phyloP scores from a whole-genome alignment of 108 stramenopile species.

The Bacterosira constricta region DNA sequence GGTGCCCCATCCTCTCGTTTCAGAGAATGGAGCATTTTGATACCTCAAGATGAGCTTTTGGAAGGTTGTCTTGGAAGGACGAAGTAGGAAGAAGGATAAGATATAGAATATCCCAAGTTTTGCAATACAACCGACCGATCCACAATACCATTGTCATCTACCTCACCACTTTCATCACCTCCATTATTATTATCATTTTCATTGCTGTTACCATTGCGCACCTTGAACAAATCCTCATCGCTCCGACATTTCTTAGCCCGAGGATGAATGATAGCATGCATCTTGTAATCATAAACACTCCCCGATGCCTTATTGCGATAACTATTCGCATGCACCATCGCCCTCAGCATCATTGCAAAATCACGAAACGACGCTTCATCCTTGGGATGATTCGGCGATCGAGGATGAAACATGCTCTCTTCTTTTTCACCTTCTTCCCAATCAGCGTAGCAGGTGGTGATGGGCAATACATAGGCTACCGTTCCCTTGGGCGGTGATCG shows the following conservation, averaged over 20 bases:
- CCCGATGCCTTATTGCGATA: conserved; percentile 36
- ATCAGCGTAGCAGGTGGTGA: conserved; percentile 31
- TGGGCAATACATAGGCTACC: conserved; percentile 36
- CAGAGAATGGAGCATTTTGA: conserved; percentile 22
- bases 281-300: conserved; percentile 71
- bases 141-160: background rate
- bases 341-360: conserved; percentile 58
- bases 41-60: background rate
- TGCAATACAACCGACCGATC: conserved; percentile 34
- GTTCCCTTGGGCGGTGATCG: conserved; percentile 29
- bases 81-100: conserved; percentile 41
- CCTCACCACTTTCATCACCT: background rate
- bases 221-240: background rate
- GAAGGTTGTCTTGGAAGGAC: conserved; percentile 36
- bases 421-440: too few relatives aligned
- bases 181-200: background rate
- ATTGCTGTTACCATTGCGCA: background rate
- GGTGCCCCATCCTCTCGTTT: conserved; percentile 52
- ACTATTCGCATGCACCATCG: conserved; percentile 62
- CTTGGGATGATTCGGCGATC: conserved; percentile 29
- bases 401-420: too few relatives aligned
- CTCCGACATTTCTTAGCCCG: conserved; percentile 52
- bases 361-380: conserved; percentile 40
- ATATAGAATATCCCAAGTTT: conserved; percentile 38
- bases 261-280: conserved; percentile 69